These are phyloP conservation scores for Domatiomyces globalis DNA, from an alignment of 2,329 filamentous ascomycete species.

Conservation along the genomic window DNA sequence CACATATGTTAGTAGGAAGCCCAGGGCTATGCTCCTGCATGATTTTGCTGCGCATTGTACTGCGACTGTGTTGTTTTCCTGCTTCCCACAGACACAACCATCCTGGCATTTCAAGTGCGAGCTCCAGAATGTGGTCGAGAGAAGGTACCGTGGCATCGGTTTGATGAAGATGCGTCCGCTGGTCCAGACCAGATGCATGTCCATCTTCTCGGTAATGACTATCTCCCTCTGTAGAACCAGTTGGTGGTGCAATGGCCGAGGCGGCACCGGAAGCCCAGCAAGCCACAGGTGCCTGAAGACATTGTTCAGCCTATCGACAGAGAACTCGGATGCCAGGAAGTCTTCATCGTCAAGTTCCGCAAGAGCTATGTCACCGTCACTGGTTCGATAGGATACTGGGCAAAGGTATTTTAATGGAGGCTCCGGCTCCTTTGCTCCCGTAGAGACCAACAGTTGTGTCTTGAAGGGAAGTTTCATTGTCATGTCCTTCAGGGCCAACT, in stretches of 20 bases:
- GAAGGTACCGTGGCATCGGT: conserved; percentile 19
- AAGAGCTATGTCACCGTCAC: too few relatives aligned
- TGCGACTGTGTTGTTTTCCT: background rate
- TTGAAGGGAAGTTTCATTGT: too few relatives aligned
- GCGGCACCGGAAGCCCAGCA: conserved; percentile 16
- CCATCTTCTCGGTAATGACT: conserved; percentile 17
- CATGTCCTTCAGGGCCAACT: too few relatives aligned
- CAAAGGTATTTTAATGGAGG: too few relatives aligned
- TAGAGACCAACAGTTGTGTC: too few relatives aligned
- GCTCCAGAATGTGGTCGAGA: conserved; percentile 18
- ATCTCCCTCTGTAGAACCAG: conserved; percentile 15
- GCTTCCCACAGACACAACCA: background rate
- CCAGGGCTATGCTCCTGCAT: conserved; percentile 22
- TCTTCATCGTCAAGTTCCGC: too few relatives aligned
- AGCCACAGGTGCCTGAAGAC: conserved; percentile 20
- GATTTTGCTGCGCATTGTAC: conserved; percentile 29
- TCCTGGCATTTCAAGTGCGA: background rate
- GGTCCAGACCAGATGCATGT: conserved; percentile 20
- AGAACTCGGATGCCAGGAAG: background rate
- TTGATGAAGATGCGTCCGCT: conserved; percentile 18
- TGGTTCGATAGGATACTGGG: too few relatives aligned
- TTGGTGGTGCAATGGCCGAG: conserved; percentile 20
- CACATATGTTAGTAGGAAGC: conserved; percentile 30
- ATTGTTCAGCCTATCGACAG: conserved; percentile 12
- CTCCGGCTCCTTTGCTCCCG: too few relatives aligned